Conservation (phyloP, 192 early-diverging fungal species). For the Rhizophagus sp. region DNA sequence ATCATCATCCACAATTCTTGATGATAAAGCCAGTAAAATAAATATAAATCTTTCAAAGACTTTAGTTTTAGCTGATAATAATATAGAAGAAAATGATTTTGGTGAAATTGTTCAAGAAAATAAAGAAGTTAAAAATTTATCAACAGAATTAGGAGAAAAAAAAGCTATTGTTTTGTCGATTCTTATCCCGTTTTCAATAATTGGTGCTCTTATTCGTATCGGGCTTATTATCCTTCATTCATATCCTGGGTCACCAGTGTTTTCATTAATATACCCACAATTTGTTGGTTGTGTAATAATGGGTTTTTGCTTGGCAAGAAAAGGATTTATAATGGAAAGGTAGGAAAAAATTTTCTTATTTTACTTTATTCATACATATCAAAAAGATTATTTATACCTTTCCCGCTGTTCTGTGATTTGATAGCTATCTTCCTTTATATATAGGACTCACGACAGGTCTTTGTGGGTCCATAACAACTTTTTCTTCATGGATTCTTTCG, state of each 20-base stretch:
- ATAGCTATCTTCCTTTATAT: slow-evolving; percentile 48
- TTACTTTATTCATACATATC: background rate
- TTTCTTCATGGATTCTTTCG: slow-evolving; percentile 74
- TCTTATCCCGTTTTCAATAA: slow-evolving; percentile 60
- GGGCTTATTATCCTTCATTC: slow-evolving; percentile 53
- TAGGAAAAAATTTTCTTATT: slow-evolving; percentile 13
- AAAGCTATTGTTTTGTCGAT: slow-evolving; percentile 1
- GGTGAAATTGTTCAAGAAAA: background rate
- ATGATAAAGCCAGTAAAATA: background rate
- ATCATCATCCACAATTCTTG: background rate
- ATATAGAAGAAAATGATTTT: background rate
- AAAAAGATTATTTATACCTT: background rate
- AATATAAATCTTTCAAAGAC: background rate
- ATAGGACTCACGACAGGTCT: slow-evolving; percentile 66
- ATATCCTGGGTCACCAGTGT: slow-evolving; percentile 61
- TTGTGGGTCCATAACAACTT: slow-evolving; percentile 83
- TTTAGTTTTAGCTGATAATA: background rate
- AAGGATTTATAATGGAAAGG: slow-evolving; percentile 30
- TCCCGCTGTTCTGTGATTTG: background rate
- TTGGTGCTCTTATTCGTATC: slow-evolving; percentile 65
- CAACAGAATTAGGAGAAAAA: slow-evolving; percentile 11
- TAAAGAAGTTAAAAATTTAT: background rate
- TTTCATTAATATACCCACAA: slow-evolving; percentile 64
- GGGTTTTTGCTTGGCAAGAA: slow-evolving; percentile 44
- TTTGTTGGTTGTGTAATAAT: slow-evolving; percentile 68